These are phyloP conservation scores for Vitis rupestris DNA, from an alignment of 164 flowering plant genomes.

Conservation along the genomic window DNA sequence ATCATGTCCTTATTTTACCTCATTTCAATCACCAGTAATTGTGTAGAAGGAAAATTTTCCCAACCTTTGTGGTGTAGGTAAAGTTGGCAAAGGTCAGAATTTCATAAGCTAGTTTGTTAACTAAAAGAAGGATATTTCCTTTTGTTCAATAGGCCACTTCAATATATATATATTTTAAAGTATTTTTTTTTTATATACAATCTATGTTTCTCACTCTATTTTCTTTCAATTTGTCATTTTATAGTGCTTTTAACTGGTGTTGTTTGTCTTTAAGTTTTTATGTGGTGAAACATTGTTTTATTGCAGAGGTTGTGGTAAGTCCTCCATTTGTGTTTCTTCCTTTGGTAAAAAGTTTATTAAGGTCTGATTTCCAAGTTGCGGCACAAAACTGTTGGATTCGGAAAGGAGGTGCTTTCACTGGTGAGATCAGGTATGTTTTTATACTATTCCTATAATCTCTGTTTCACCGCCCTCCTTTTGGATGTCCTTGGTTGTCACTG, in stretches of 20 bases:
- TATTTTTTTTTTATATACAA: too few species aligned
- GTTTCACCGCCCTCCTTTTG: too few species aligned
- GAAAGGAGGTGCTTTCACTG: constrained; percentile 91
- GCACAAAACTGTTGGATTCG: constrained; percentile 90
- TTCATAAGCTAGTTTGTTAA: too few species aligned
- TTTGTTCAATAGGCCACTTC: too few species aligned
- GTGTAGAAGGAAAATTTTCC: too few species aligned
- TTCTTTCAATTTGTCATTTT: background rate
- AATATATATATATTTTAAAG: too few species aligned
- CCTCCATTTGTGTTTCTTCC: constrained; percentile 82
- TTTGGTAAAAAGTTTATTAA: constrained; percentile 44
- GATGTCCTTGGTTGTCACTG: too few species aligned
- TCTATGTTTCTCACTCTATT: background rate
- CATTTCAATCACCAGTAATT: too few species aligned
- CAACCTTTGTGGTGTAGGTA: too few species aligned
- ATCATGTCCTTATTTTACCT: too few species aligned
- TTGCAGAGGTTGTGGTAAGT: constrained; percentile 83
- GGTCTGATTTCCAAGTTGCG: constrained; percentile 71
- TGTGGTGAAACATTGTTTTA: constrained; percentile 5
- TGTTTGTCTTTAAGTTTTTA: constrained; percentile 1
- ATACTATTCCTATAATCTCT: background rate
- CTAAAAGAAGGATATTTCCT: too few species aligned
- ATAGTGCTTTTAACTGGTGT: background rate
- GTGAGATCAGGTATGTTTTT: constrained; percentile 66
- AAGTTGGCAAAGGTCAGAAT: too few species aligned